Evolutionary conservation across 192 early-diverging fungal genomes (phyloP).

Genomic region (Phlyctochytrium planicorne): DNA sequence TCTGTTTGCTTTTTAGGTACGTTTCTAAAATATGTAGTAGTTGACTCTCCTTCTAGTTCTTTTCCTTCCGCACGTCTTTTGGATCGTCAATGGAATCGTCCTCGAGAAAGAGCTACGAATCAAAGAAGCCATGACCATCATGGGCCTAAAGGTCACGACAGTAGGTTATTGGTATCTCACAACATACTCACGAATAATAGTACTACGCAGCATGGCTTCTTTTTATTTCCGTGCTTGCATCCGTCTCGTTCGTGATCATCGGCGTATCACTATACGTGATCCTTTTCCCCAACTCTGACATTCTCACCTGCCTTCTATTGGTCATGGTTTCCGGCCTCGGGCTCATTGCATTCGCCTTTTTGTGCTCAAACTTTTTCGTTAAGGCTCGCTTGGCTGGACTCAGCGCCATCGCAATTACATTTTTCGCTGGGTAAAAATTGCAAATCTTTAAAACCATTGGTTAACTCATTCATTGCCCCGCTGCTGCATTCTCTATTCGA

Average conservation of each 20-base stretch:
- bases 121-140: neutral
- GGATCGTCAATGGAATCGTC: neutral
- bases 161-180: neutral
- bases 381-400: neutral
- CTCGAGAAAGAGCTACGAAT: neutral
- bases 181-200: neutral
- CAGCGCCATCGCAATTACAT: neutral
- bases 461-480: too few relatives aligned
- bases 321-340: neutral
- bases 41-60: neutral
- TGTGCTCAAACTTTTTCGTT: neutral
- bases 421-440: neutral
- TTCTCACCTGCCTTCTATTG: neutral
- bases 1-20: neutral
- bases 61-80: neutral
- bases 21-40: neutral
- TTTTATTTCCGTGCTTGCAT: neutral
- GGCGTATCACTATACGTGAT: neutral
- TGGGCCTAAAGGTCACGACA: neutral
- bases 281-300: neutral
- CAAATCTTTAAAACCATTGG: too few relatives aligned
- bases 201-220: neutral
- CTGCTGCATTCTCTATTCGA: too few relatives aligned
- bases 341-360: neutral
- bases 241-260: neutral